These are phyloP conservation scores for Bjerkandera adusta DNA, from an alignment of 1,284 basidiomycete genomes.

Conservation along the genomic window DNA sequence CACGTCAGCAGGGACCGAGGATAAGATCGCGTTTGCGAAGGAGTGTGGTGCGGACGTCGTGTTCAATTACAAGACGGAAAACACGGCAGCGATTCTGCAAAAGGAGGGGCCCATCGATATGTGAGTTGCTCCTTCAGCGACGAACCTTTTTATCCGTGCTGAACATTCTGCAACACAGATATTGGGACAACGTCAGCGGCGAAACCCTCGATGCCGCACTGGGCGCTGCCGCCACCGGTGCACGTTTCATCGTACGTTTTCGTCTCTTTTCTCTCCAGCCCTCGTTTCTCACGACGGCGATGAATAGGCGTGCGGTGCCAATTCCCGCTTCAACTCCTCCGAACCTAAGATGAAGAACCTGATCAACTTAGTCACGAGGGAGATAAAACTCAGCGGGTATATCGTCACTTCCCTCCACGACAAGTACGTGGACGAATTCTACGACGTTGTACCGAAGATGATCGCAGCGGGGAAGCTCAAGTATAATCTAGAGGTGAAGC, in stretches of 20 bases:
- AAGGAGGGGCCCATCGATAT: constrained; percentile 54
- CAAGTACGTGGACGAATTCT: constrained; percentile 44
- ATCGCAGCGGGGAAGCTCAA: constrained; percentile 58
- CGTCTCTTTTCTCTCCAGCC: not conserved
- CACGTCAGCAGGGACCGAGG: constrained; percentile 67
- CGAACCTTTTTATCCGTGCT: not conserved
- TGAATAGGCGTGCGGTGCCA: constrained; percentile 24
- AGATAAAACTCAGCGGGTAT: constrained; percentile 61
- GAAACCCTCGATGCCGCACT: constrained; percentile 58
- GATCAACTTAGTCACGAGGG: constrained; percentile 42
- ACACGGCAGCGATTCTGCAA: constrained; percentile 49
- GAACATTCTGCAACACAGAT: constrained; percentile 28
- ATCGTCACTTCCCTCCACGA: constrained; percentile 41
- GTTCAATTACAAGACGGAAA: constrained; percentile 69
- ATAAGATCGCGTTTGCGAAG: constrained; percentile 52
- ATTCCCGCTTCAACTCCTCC: constrained; percentile 30
- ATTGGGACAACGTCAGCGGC: constrained; percentile 61
- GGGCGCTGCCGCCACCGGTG: constrained; percentile 43
- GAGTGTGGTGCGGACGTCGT: constrained; percentile 63
- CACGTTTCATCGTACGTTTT: constrained; percentile 52
- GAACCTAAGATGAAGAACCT: constrained; percentile 28
- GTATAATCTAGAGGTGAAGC: constrained; percentile 51
- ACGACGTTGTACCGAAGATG: constrained; percentile 47
- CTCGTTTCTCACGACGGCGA: no score
- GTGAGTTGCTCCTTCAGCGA: constrained; percentile 26